A percentile compares a stretch with the other conserved stretches of the same genome.
These are phyloP conservation scores for Lobosporangium transversale DNA, from an alignment of 192 early-diverging fungal genomes.

Conservation along the genomic window DNA sequence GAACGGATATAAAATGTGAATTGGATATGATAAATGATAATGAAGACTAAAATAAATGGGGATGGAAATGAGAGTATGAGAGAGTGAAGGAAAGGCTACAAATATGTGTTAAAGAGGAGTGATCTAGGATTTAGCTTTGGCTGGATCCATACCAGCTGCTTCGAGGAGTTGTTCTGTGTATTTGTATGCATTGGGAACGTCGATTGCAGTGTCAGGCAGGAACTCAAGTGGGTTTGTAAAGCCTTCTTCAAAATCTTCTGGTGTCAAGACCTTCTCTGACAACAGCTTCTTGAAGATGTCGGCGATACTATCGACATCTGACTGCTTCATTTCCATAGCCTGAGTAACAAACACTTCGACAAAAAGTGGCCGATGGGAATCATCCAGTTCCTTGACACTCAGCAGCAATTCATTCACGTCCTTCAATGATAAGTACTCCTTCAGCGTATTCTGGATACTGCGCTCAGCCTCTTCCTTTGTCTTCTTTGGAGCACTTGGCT, in stretches of 20 bases:
- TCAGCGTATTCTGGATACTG: constrained; percentile 60
- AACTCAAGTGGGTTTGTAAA: constrained; percentile 65
- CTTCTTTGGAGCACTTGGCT: constrained; percentile 49
- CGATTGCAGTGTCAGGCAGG: constrained; percentile 77
- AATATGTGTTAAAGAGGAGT: too few species aligned
- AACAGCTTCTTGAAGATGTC: constrained; percentile 66
- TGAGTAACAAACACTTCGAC: constrained; percentile 43
- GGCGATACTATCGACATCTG: constrained; percentile 62
- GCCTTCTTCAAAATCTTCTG: constrained; percentile 60
- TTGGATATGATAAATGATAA: too few species aligned
- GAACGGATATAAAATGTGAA: too few species aligned
- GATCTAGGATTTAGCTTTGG: constrained; percentile 33
- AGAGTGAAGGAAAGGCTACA: too few species aligned
- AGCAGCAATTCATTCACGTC: constrained; percentile 69
- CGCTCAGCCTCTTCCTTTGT: constrained; percentile 56
- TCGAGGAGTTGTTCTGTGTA: constrained; percentile 71
- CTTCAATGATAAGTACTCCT: constrained; percentile 69
- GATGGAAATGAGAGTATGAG: too few species aligned
- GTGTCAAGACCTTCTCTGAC: constrained; percentile 55
- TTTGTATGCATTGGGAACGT: constrained; percentile 74
- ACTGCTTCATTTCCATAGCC: constrained; percentile 63
- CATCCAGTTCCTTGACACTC: constrained; percentile 71
- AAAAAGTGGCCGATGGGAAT: constrained; percentile 26
- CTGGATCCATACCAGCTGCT: constrained; percentile 58
- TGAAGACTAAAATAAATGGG: too few species aligned